Percentiles rank a stretch among this genome's conserved stretches.
phyloP scores from a whole-genome alignment of 371 early-diverging fungal species.

The Catenaria anguillulae region DNA sequence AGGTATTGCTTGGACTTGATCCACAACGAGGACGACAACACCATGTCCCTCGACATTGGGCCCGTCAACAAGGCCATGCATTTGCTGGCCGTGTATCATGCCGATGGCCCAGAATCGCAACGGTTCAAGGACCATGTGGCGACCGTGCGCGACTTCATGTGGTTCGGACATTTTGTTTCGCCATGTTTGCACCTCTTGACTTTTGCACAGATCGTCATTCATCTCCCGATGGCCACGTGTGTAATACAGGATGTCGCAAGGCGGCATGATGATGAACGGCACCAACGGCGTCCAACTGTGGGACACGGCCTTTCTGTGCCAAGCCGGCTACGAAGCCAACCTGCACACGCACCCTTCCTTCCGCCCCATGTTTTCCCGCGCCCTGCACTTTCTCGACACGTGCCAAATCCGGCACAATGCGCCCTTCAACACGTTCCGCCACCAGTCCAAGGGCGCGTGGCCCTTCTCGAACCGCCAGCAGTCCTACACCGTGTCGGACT shows the following conservation, averaged over 20 bases:
- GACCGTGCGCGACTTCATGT: slow-evolving; percentile 68
- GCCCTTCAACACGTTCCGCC: slow-evolving; percentile 56
- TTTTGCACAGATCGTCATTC: too few species aligned
- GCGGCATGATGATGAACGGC: slow-evolving; percentile 93
- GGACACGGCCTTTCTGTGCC: slow-evolving; percentile 82
- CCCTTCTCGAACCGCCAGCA: slow-evolving; percentile 90
- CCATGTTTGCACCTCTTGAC: slow-evolving; percentile 12
- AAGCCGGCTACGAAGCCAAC: slow-evolving; percentile 54
- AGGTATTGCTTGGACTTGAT: slow-evolving; percentile 63
- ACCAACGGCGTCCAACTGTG: slow-evolving; percentile 95
- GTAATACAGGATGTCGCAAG: slow-evolving; percentile 63
- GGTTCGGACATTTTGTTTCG: too few species aligned
- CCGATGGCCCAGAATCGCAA: slow-evolving; percentile 70
- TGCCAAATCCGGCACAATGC: slow-evolving; percentile 71
- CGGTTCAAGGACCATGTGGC: slow-evolving; percentile 57
- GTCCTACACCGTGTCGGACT: slow-evolving; percentile 88
- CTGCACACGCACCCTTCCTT: slow-evolving; percentile 57
- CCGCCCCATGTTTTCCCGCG: slow-evolving; percentile 44
- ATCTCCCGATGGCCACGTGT: too few species aligned
- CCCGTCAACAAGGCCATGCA: slow-evolving; percentile 89
- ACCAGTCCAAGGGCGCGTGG: slow-evolving; percentile 81
- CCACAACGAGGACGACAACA: slow-evolving; percentile 76
- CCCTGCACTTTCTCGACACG: slow-evolving; percentile 68
- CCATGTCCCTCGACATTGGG: slow-evolving; percentile 72
- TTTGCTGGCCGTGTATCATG: slow-evolving; percentile 62